Conservation (phyloP, 331 rosid species). For the Ulmus americana region DNA sequence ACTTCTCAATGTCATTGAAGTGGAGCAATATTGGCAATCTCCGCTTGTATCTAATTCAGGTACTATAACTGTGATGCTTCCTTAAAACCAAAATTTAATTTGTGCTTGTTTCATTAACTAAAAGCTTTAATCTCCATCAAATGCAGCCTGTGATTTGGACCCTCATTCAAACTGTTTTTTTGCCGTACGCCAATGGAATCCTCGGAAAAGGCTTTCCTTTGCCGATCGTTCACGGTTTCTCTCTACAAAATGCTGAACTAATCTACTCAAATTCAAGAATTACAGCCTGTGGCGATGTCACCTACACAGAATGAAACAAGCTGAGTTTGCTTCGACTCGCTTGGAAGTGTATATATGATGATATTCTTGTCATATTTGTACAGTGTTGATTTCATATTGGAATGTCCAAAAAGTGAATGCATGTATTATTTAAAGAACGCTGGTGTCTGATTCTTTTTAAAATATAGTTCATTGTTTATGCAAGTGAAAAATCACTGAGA, state of each 20-base stretch:
- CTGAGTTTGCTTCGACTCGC: constrained; percentile 11
- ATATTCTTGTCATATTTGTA: constrained; percentile 12
- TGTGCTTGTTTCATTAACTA: constrained; percentile 1
- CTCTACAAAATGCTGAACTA: constrained; percentile 53
- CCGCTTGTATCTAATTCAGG: constrained; percentile 73
- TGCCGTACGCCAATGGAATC: constrained; percentile 64
- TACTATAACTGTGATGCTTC: constrained; percentile 7
- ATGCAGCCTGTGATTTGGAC: constrained; percentile 74
- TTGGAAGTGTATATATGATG: constrained; percentile 2
- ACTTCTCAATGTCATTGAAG: constrained; percentile 64
- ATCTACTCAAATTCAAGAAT: constrained; percentile 50
- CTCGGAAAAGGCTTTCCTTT: constrained; percentile 69
- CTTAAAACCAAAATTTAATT: neutral
- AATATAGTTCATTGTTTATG: no score
- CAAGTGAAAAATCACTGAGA: no score
- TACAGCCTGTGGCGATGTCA: constrained; percentile 57
- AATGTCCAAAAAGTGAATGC: no score
- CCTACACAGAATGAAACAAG: constrained; percentile 29
- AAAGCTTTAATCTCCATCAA: constrained; percentile 9
- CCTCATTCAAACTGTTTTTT: constrained; percentile 53
- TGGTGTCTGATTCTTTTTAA: no score
- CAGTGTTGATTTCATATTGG: neutral
- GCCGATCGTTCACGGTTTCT: constrained; percentile 69
- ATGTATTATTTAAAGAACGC: no score
- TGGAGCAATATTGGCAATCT: constrained; percentile 85